Conservation (phyloP, 176 grass and related monocot genomes). For the Cenchrus purpureus region DNA sequence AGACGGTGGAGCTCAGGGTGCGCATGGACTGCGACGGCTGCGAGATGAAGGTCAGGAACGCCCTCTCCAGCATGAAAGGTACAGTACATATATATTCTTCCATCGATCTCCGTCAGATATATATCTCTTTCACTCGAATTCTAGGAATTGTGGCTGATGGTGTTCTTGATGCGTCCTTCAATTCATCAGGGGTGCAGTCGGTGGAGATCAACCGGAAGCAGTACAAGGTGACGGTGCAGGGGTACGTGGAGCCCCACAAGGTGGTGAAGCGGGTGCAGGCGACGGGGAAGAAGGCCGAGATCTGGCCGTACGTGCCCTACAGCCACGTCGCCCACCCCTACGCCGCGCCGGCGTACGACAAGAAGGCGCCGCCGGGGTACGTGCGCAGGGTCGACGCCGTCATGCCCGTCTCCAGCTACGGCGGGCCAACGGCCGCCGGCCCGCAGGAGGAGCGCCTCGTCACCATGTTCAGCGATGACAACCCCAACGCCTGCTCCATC, state of each 20-base stretch:
- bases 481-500: slow-evolving; percentile 96
- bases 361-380: slow-evolving; percentile 83
- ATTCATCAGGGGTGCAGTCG: slow-evolving; percentile 60
- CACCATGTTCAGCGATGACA: slow-evolving; percentile 91
- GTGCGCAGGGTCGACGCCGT: slow-evolving; percentile 77
- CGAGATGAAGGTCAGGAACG: slow-evolving; percentile 85
- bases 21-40: slow-evolving; percentile 92
- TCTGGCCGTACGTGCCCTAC: slow-evolving; percentile 96
- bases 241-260: slow-evolving; percentile 73
- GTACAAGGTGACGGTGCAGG: slow-evolving; percentile 86
- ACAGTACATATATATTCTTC: too few species aligned
- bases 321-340: slow-evolving; percentile 78
- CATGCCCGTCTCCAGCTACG: slow-evolving; percentile 56
- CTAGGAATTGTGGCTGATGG: too few species aligned
- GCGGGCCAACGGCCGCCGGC: slow-evolving; percentile 45
- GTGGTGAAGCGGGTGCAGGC: slow-evolving; percentile 84
- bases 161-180: too few species aligned
- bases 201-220: slow-evolving; percentile 94
- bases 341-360: slow-evolving; percentile 60
- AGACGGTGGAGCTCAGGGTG: slow-evolving; percentile 91
- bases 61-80: slow-evolving; percentile 89
- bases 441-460: slow-evolving; percentile 71
- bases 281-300: slow-evolving; percentile 94
- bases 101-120: background rate
- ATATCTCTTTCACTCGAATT: too few species aligned